phyloP scores from a whole-genome alignment of 176 grass and related monocot genomes.

The Oryza rufipogon region DNA sequence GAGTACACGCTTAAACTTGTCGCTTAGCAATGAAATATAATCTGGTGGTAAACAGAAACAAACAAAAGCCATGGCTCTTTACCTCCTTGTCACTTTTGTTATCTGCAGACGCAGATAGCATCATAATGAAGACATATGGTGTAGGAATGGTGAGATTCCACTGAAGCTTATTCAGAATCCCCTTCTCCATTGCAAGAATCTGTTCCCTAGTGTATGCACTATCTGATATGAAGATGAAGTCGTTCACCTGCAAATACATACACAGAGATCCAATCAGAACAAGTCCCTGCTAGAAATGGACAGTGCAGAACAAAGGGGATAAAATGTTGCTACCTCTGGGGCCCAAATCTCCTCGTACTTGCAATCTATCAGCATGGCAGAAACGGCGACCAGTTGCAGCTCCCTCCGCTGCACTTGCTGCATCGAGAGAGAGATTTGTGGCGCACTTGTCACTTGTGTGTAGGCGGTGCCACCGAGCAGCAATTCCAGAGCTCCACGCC shows the following conservation, averaged over 20 bases:
- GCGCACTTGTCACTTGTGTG: too few relatives aligned
- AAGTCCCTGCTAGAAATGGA: background rate
- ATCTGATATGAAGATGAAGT: slow-evolving; percentile 95
- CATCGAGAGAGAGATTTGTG: slow-evolving; percentile 57
- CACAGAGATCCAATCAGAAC: background rate
- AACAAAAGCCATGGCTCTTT: background rate
- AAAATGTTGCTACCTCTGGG: slow-evolving; percentile 69
- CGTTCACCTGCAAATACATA: slow-evolving; percentile 64
- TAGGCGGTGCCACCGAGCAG: too few relatives aligned
- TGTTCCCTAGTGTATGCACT: slow-evolving; percentile 75
- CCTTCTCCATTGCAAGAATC: slow-evolving; percentile 87
- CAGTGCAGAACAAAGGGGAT: background rate
- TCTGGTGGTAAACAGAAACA: background rate
- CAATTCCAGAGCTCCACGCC: too few relatives aligned
- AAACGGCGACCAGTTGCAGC: slow-evolving; percentile 88
- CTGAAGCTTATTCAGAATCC: slow-evolving; percentile 82
- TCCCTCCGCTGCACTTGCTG: slow-evolving; percentile 65
- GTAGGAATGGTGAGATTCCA: slow-evolving; percentile 97
- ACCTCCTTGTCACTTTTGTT: slow-evolving; percentile 65
- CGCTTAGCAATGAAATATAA: background rate
- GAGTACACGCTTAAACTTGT: background rate
- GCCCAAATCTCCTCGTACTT: slow-evolving; percentile 99
- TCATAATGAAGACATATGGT: slow-evolving; percentile 69
- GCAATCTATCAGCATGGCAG: slow-evolving; percentile 83
- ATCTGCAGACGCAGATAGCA: slow-evolving; percentile 54